Base-by-base conservation (phyloP, 1,139 yeast genomes). In the Hansenula anomala region DNA sequence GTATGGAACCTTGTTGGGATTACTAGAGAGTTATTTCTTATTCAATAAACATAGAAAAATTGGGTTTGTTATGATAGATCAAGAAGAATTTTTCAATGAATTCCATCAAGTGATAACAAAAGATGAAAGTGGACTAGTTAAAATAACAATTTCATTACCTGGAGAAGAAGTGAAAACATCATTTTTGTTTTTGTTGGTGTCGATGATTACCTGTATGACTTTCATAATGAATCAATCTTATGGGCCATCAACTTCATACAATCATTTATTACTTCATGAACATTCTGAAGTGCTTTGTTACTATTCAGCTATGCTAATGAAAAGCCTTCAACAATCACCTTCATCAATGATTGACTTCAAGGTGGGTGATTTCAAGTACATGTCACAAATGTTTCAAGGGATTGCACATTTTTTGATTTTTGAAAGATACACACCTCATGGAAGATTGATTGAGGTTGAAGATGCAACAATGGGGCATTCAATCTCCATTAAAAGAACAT, bases 351-450 rank as follows among this genome's bases (percentile, higher is more conserved):
- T n/a, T n/a, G n/a, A n/a, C n/a, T n/a, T n/a, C n/a, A n/a, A n/a
- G n/a, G n/a, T n/a, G n/a, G n/a, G n/a, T n/a, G n/a, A n/a, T n/a
- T n/a, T n/a, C n/a, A 13, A 16, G 14, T 9, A 17, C 9, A 20
- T 20, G 6, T 20, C 31, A 22, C 33, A 27, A 17, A 20, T 27
- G 2, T 16, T 20, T 10, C 38, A 27, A 26, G 33, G 19, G 5
- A 6, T 32, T 6, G 17, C 24, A 3, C 28, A 32, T 17, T 32
- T 14, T 24, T 17, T 9, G 16, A 25, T 28, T 2, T 34, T 28
- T 28, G 36, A 34, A 16, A 22, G 36, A 13, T 34, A 28, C n/a
- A 13, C 22, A 2, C 36, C 36, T 4, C 31, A 34, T 34, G 36
- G 36, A 14, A 28, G 30, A 28, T 17, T 34, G 5, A 13, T 28